These are phyloP conservation scores for Naganishia kalamii DNA, from an alignment of 768 basidiomycete genomes.

Conservation along the genomic window DNA sequence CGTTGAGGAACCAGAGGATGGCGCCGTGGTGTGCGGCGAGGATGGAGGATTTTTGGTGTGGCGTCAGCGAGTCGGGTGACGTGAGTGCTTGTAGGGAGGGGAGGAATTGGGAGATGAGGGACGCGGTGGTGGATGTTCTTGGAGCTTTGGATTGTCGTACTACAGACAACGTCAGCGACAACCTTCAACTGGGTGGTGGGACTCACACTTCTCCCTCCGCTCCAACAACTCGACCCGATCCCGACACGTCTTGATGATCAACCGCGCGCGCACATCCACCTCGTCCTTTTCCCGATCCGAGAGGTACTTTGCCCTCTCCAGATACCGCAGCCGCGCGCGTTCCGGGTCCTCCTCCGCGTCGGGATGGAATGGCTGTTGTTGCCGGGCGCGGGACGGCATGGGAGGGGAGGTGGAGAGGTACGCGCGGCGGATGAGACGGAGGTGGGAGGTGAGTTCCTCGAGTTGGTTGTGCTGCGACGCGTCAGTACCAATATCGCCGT, in stretches of 20 bases:
- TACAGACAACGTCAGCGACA: constrained; percentile 13
- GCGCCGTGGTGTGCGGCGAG: constrained; percentile 85
- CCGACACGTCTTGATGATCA: constrained; percentile 76
- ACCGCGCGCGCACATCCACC: constrained; percentile 83
- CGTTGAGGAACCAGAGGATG: constrained; percentile 83
- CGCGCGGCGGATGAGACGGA: constrained; percentile 68
- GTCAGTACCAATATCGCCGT: background rate
- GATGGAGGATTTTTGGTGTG: constrained; percentile 52
- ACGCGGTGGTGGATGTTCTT: constrained; percentile 24
- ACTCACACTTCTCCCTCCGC: constrained; percentile 75
- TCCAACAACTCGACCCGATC: constrained; percentile 86
- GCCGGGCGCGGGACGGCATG: constrained; percentile 52
- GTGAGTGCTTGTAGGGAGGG: constrained; percentile 47
- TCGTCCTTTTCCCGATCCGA: constrained; percentile 90
- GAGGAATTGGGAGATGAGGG: constrained; percentile 55
- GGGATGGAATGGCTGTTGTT: constrained; percentile 12
- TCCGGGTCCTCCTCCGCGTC: constrained; percentile 24
- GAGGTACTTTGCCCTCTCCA: constrained; percentile 47
- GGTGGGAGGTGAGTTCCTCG: constrained; percentile 49
- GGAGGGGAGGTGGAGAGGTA: constrained; percentile 65
- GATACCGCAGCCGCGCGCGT: constrained; percentile 31
- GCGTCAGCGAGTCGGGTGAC: background rate
- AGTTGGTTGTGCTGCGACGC: constrained; percentile 37
- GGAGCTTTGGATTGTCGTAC: constrained; percentile 28
- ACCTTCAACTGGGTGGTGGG: background rate